Base-by-base conservation (phyloP, 495 filamentous ascomycete species). In the Trypethelium eluteriae region DNA sequence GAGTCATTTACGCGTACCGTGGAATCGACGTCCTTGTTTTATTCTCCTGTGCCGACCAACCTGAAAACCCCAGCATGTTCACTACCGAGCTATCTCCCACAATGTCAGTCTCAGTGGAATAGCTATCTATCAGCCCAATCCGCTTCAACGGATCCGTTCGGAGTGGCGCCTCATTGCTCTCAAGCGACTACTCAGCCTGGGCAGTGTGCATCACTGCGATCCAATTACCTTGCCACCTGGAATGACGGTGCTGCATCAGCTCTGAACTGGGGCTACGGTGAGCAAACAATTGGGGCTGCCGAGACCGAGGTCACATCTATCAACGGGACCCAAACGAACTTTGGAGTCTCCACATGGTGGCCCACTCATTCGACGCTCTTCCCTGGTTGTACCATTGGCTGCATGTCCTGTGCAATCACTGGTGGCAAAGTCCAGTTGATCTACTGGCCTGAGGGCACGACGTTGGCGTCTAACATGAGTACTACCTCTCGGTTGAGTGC, bases 301-400 rank as follows among this genome's bases (percentile, higher is more conserved):
- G 25, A 34, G 3, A 36, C 53, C 2, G 32, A 3, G 7, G 53
- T 59, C 6, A 59, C 53, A 36, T 10, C 18, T 9, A 14, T 59
- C n/a, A 59, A 59, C 36, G 53, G 53, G 5, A 59, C 18, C 32
- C 36, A 18, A 7, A 59, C 53, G 36, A 59, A 36, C 18, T 35
- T 35, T 59, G 53, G 32, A 59, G 53, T 7, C 18, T 39, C 18
- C 11, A 62, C 11, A 2, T 35, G n/a, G 34, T 67, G 53, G 53
- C 65, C 65, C 32, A 62, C 65, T 3, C 38, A 62, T 38, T 44
- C 34, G 6, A 53, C 65, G 16, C 62, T 67, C 38, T 59, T 62
- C 38, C 65, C 65, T 18, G 65, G 65, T 38, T 67, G 65, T 18
- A 67, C 65, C 16, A 9, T 67, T 18, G 65, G 65, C 32, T 67